Percentiles rank a stretch among this genome's conserved stretches.
These are phyloP conservation scores for Dendrobium nobile DNA, from an alignment of 106 monocot species.

Conservation along the genomic window DNA sequence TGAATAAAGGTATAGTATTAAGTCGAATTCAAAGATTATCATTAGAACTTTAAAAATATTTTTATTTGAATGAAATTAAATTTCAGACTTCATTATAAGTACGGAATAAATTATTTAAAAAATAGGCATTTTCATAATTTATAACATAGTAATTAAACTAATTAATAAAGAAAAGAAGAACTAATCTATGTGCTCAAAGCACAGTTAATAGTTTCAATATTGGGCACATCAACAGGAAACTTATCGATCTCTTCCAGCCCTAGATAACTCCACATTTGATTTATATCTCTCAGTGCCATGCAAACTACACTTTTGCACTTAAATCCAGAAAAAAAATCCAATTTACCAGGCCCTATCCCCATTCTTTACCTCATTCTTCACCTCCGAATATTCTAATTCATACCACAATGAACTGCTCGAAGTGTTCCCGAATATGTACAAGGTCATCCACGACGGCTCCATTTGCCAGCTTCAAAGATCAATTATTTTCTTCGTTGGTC, in stretches of 20 bases:
- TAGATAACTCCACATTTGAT: neutral
- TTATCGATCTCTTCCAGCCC: conserved; percentile 1
- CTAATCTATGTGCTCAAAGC: no score
- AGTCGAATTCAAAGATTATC: no score
- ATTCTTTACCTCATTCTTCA: neutral
- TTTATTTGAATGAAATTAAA: no score
- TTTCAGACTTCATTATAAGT: no score
- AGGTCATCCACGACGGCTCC: conserved; percentile 17
- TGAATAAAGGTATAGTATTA: no score
- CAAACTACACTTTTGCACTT: conserved; percentile 10
- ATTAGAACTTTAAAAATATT: no score
- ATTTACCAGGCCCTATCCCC: conserved; percentile 7
- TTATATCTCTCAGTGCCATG: neutral
- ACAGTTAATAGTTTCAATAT: no score
- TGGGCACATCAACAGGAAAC: neutral
- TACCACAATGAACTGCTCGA: conserved; percentile 16
- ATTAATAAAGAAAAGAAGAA: no score
- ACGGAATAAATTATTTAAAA: no score
- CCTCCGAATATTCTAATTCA: conserved; percentile 8
- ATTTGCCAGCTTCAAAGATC: neutral
- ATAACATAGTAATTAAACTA: no score
- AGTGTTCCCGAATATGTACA: conserved; percentile 7
- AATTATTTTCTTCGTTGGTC: conserved; percentile 25
- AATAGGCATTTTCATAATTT: no score
- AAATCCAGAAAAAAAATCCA: neutral